A percentile compares a stretch with the other conserved stretches of the same genome.
phyloP scores from a whole-genome alignment of 2,329 filamentous ascomycete species.

The Lecanicillium sp. region DNA sequence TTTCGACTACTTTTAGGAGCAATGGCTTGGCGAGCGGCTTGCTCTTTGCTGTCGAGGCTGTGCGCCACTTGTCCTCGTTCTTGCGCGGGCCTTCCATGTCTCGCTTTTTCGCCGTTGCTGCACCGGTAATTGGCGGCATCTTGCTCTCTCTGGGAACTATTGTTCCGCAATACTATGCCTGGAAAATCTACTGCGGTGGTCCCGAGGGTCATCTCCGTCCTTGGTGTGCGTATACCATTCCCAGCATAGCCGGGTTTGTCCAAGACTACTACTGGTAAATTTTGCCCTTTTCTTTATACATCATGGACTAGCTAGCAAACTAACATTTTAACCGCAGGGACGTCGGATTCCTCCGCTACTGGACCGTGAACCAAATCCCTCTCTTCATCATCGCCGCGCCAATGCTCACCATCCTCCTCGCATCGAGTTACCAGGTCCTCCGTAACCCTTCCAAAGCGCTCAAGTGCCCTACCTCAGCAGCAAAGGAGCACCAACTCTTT shows the following conservation, averaged over 20 bases:
- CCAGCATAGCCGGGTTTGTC: slow-evolving; percentile 87
- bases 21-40: slow-evolving; percentile 82
- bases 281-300: slow-evolving; percentile 5
- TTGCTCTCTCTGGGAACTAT: slow-evolving; percentile 59
- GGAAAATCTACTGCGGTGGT: slow-evolving; percentile 55
- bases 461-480: slow-evolving; percentile 3
- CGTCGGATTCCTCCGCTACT: slow-evolving; percentile 81
- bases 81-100: slow-evolving; percentile 19
- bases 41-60: slow-evolving; percentile 58
- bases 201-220: slow-evolving; percentile 36
- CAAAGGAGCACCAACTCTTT: slow-evolving; percentile 19
- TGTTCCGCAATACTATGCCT: slow-evolving; percentile 69
- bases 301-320: slow-evolving; percentile 4
- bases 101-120: slow-evolving; percentile 42
- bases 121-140: slow-evolving; percentile 58
- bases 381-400: slow-evolving; percentile 79
- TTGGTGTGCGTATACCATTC: slow-evolving; percentile 69
- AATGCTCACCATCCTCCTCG: slow-evolving; percentile 55
- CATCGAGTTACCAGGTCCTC: slow-evolving; percentile 44
- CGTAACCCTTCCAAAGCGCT: slow-evolving; percentile 12
- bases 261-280: slow-evolving; percentile 83
- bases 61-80: slow-evolving; percentile 26
- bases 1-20: slow-evolving; percentile 67
- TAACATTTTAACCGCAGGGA: slow-evolving; percentile 50
- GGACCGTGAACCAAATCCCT: slow-evolving; percentile 78